Evolutionary conservation across 176 grass and related monocot genomes (phyloP), one percentile per base, ranked within the genome.

Genomic region (Leersia perrieri): DNA sequence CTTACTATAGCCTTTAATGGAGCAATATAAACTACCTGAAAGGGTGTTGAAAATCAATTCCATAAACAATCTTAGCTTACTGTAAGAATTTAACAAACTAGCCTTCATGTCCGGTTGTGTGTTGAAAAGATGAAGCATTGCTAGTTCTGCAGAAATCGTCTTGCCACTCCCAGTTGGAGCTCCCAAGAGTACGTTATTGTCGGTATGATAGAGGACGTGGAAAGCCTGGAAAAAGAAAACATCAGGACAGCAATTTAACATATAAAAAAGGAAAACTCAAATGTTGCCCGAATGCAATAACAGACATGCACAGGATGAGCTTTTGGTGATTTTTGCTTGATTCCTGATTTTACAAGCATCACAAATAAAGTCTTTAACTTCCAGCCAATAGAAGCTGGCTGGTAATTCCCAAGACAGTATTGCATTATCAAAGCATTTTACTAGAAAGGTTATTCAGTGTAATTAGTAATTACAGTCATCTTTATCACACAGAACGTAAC

Each of bases 131-230:
- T 93, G 90, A 82, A 98, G 86, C 92, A 95, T 98, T 58, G 95
- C 95, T 73, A 95, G 79, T 80, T 98, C 95, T 63, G 92, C 92
- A n/a, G 95, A 98, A 75, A 98, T 95, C 28, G 92, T 98, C 74
- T 98, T 98, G 42, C 95, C 95, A 88, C 95, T 98, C 53, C 95
- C 95, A 29, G 92, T 98, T 76, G 95, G 95, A 81, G 95, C 95
- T 91, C 95, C 95, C 74, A 98, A 82, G 55, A 98, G 90, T 66
- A 98, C 88, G 83, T 95, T 98, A 79, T 88, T 84, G 89, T 93
- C 88, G 15, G 88, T 89, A 82, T 93, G 92, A 84, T 95, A 94
- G 18, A 98, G 92, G 78, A 91, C 83, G 89, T 98, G 92, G 87
- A 98, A 98, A 87, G 92, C 88, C 94, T 97, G 73, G 35, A 70